phyloP scores from a whole-genome alignment of 164 flowering plant species.

The Echeveria elegans region DNA sequence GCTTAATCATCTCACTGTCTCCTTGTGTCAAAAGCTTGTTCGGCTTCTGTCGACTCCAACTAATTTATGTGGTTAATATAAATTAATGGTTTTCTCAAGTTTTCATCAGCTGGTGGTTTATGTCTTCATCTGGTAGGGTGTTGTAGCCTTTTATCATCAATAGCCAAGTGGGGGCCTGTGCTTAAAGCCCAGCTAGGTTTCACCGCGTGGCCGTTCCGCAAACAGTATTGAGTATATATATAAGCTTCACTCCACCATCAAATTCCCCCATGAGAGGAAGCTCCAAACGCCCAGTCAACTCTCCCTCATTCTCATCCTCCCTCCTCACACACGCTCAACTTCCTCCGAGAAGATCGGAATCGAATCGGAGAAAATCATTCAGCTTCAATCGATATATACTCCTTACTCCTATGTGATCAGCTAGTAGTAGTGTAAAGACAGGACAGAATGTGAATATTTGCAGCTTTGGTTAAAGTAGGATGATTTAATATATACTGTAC shows the following conservation, averaged over 20 bases:
- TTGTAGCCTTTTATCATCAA: too few species aligned
- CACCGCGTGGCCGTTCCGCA: too few species aligned
- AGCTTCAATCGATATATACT: too few species aligned
- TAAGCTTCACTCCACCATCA: neutral
- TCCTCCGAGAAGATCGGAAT: too few species aligned
- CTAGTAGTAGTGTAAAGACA: neutral
- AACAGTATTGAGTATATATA: neutral
- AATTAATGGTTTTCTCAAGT: neutral
- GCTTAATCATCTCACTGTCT: neutral
- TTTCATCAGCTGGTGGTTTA: too few species aligned
- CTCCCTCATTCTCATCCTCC: slow-evolving; percentile 2
- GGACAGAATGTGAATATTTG: slow-evolving; percentile 2
- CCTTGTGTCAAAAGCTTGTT: neutral
- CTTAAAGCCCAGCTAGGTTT: too few species aligned
- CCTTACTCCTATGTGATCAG: too few species aligned
- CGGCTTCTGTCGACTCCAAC: neutral
- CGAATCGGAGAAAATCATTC: too few species aligned
- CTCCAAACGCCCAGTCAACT: neutral
- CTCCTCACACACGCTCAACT: neutral
- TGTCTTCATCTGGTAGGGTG: too few species aligned
- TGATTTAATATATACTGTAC: too few species aligned
- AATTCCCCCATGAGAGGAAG: neutral
- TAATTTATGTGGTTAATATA: neutral
- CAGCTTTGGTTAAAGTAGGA: slow-evolving; percentile 1
- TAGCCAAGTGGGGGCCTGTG: too few species aligned